Percentiles rank a stretch among this genome's conserved stretches.
Evolutionary conservation across 2,329 filamentous ascomycete species (phyloP).

Genomic region (Hirsutella minnesotensis): DNA sequence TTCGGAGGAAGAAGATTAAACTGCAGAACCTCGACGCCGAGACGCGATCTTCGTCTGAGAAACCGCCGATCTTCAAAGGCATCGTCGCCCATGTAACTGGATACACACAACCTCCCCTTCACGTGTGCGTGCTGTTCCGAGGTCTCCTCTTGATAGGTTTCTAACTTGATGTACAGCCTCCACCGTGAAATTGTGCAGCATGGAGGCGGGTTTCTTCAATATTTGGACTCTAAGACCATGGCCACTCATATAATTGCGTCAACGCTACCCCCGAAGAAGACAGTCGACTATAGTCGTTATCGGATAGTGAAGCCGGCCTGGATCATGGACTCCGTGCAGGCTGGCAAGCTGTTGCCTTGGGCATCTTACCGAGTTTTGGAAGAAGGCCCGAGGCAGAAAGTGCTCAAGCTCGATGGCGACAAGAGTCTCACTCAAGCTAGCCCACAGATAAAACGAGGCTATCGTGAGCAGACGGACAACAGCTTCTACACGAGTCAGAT

Average conservation of each 20-base stretch:
- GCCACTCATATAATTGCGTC: constrained; percentile 95
- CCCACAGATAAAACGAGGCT: constrained; percentile 45
- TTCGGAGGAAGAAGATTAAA: constrained; percentile 92
- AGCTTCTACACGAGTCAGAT: constrained; percentile 78
- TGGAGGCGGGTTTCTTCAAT: constrained; percentile 92
- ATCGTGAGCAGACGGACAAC: constrained; percentile 67
- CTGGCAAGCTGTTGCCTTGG: constrained; percentile 78
- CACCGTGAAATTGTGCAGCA: constrained; percentile 80
- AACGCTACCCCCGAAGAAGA: constrained; percentile 82
- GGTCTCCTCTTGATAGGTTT: neutral
- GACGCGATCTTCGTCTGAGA: constrained; percentile 56
- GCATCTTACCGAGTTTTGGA: constrained; percentile 72
- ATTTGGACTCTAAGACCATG: constrained; percentile 85
- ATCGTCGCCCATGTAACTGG: constrained; percentile 88
- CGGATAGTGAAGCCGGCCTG: constrained; percentile 90
- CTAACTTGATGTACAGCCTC: constrained; percentile 32
- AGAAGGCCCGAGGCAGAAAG: constrained; percentile 71
- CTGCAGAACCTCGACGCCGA: constrained; percentile 88
- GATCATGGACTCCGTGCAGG: constrained; percentile 80
- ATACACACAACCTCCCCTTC: constrained; percentile 88
- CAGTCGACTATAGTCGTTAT: constrained; percentile 75
- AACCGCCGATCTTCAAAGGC: constrained; percentile 79
- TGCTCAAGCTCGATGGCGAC: constrained; percentile 51
- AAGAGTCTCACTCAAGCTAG: constrained; percentile 56
- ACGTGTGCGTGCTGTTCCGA: constrained; percentile 38